These are phyloP conservation scores for Aspergillus pseudoviridinutans DNA, from an alignment of 2,329 filamentous ascomycete genomes.

Conservation along the genomic window DNA sequence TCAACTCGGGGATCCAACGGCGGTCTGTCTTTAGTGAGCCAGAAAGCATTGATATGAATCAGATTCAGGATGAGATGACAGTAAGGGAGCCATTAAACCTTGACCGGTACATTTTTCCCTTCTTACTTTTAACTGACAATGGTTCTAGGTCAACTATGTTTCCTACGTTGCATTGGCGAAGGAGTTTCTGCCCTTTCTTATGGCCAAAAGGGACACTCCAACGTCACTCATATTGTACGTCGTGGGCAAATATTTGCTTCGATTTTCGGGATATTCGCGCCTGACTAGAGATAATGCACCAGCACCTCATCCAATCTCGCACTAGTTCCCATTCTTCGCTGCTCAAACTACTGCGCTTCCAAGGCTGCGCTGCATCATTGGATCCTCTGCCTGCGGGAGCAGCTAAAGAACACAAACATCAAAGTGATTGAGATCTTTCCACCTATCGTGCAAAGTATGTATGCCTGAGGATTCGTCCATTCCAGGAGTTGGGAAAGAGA, in stretches of 20 bases:
- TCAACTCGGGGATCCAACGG: constrained; percentile 54
- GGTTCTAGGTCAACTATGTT: constrained; percentile 37
- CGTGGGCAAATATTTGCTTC: too few species aligned
- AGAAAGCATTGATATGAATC: constrained; percentile 42
- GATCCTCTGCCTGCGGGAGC: constrained; percentile 49
- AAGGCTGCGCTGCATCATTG: constrained; percentile 56
- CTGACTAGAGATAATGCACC: background rate
- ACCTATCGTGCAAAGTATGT: constrained; percentile 50
- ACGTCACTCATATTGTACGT: constrained; percentile 39
- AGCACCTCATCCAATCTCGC: constrained; percentile 49
- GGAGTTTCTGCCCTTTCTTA: constrained; percentile 49
- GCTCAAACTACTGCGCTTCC: constrained; percentile 52
- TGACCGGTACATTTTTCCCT: too few species aligned
- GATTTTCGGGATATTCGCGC: too few species aligned
- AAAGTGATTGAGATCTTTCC: constrained; percentile 55
- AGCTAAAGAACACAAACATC: constrained; percentile 45
- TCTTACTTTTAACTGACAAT: background rate
- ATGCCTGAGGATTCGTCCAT: background rate
- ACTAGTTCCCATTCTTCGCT: constrained; percentile 46
- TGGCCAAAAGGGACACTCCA: constrained; percentile 38
- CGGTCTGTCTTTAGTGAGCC: constrained; percentile 49
- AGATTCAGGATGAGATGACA: constrained; percentile 44
- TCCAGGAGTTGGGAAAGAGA: background rate
- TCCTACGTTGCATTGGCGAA: constrained; percentile 48
- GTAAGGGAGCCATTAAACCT: constrained; percentile 27